Percentiles rank a stretch among this genome's conserved stretches.
phyloP scores from a whole-genome alignment of 805 yeast genomes.

The Saccharomycopsis fibuligera region DNA sequence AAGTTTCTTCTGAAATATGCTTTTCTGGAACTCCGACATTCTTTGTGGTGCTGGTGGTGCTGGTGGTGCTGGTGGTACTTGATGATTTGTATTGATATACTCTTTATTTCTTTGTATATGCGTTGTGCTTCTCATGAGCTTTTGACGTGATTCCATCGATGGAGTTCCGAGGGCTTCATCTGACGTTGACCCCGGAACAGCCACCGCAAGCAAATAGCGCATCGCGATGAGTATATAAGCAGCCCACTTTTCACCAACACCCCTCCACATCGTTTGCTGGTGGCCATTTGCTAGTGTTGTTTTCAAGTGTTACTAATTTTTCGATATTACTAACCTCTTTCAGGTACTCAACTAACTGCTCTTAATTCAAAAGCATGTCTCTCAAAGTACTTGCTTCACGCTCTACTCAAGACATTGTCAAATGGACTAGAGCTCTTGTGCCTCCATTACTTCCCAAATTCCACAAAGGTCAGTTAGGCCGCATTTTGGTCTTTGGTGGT shows the following conservation, averaged over 20 bases:
- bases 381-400: background rate
- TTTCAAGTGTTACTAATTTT: too few species aligned
- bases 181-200: background rate
- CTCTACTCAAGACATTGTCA: constrained; percentile 1
- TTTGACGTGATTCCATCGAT: too few species aligned
- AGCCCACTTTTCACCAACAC: too few species aligned
- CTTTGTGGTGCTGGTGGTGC: too few species aligned
- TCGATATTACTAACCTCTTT: background rate
- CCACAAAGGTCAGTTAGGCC: constrained; percentile 90
- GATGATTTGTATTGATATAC: too few species aligned
- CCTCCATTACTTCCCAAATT: constrained; percentile 71
- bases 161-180: too few species aligned
- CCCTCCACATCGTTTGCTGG: too few species aligned
- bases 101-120: too few species aligned
- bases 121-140: too few species aligned
- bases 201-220: background rate
- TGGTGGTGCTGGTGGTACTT: too few species aligned
- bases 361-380: background rate
- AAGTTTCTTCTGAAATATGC: constrained; percentile 9
- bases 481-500: constrained; percentile 85
- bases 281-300: too few species aligned
- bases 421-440: constrained; percentile 33
- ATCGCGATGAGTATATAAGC: background rate
- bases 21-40: constrained; percentile 20
- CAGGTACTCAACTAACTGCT: background rate